Conservation (phyloP, 208 protist genomes). For the Wallacemonas collosoma region DNA sequence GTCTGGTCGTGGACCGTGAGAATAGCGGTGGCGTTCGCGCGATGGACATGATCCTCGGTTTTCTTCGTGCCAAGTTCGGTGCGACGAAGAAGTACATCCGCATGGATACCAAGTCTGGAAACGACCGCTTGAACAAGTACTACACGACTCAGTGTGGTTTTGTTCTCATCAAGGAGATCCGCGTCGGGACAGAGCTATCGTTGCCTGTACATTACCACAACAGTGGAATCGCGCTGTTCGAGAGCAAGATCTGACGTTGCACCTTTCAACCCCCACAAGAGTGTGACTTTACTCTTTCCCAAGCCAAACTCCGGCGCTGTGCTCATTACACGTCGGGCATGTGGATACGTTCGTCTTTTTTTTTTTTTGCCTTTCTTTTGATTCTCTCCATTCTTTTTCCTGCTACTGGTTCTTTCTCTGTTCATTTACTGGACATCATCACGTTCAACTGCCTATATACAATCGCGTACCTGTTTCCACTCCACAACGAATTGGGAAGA, state of each 20-base stretch:
- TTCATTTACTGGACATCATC: no score
- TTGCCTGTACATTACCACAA: constrained; percentile 18
- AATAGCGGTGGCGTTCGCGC: neutral
- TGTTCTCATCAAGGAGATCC: constrained; percentile 4
- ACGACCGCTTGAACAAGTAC: constrained; percentile 20
- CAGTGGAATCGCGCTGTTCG: constrained; percentile 13
- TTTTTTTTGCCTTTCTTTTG: no score
- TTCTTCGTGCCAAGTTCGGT: neutral
- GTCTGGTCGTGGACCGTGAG: constrained; percentile 7
- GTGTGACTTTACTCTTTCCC: no score
- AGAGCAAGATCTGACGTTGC: constrained; percentile 17
- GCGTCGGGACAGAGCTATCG: neutral
- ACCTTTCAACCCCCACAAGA: neutral
- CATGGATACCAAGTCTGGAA: constrained; percentile 25
- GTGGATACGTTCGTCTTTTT: no score
- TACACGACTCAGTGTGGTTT: constrained; percentile 21
- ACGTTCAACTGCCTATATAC: no score
- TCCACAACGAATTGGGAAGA: no score
- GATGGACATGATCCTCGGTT: constrained; percentile 8
- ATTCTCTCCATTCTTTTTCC: no score
- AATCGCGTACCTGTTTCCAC: no score
- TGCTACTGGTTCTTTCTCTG: no score
- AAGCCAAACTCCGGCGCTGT: neutral
- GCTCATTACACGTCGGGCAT: no score
- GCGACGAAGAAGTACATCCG: constrained; percentile 19